These are phyloP conservation scores for Cryptococcus wingfieldii DNA, from an alignment of 1,284 basidiomycete species.

Conservation along the genomic window DNA sequence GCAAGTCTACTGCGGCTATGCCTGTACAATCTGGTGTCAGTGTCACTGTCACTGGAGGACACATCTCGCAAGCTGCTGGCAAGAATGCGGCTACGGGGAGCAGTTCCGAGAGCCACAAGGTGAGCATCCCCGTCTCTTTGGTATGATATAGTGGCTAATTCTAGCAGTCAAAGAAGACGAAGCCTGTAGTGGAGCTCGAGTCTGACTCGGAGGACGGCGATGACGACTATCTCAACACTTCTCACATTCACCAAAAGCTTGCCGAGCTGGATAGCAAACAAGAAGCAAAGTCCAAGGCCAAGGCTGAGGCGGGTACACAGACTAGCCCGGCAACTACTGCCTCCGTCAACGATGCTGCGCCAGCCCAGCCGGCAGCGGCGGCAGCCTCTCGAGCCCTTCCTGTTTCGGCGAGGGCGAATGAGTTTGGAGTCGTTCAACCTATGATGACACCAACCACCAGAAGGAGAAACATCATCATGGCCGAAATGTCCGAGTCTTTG, in stretches of 20 bases:
- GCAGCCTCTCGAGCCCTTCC: slow-evolving; percentile 6
- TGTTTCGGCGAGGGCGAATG: slow-evolving; percentile 15
- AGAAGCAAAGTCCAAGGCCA: slow-evolving; percentile 15
- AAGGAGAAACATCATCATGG: slow-evolving; percentile 41
- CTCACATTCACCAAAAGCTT: slow-evolving; percentile 34
- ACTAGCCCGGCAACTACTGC: neutral
- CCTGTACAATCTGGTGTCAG: slow-evolving; percentile 43
- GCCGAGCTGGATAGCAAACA: slow-evolving; percentile 33
- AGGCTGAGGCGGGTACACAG: neutral
- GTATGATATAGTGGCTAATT: no score
- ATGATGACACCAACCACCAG: slow-evolving; percentile 34
- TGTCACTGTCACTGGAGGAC: slow-evolving; percentile 22
- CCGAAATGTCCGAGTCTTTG: slow-evolving; percentile 46
- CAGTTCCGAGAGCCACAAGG: slow-evolving; percentile 12
- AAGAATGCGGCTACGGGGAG: slow-evolving; percentile 4
- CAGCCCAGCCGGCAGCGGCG: neutral
- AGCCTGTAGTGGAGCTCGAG: slow-evolving; percentile 20
- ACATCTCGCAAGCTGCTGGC: slow-evolving; percentile 1
- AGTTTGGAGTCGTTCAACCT: slow-evolving; percentile 30
- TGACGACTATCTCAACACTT: slow-evolving; percentile 36
- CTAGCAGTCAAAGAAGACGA: neutral
- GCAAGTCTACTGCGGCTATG: slow-evolving; percentile 43
- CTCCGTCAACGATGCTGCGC: slow-evolving; percentile 1
- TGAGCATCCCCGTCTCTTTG: no score
- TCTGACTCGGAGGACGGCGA: slow-evolving; percentile 34